Base-by-base conservation (phyloP, 169 alveolate species). In the Plasmodium gonderi region DNA sequence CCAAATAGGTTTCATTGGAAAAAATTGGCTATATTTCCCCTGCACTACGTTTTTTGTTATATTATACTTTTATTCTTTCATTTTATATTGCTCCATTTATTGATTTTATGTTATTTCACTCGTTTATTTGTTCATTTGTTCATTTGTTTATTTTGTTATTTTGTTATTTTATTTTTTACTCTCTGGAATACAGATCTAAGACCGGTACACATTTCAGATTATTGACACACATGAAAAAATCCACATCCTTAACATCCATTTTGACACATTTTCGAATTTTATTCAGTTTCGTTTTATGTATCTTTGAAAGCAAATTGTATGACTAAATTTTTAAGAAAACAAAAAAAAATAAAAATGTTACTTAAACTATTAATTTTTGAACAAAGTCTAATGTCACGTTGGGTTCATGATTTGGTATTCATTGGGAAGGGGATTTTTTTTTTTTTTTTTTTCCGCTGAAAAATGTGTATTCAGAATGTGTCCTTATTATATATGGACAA, bases 211-310 rank as follows among this genome's bases (percentile, higher is more conserved):
- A 12, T 65, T 42, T 60, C 20, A 85, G 76, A 54, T 44, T 77
- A 51, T 38, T 72, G 12, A 75, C 85, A 85, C 67, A 65, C 12
- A 45, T 75, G 47, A 85, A 85, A 45, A 85, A 85, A 33, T 85
- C 80, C 44, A 74, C 42, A 38, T 85, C 92, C 47, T 42, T 85
- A 11, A 85, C 33, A 14, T 85, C 80, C 92, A 85, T 85, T 45
- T 85, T 40, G 72, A 72, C 51, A 40, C 36, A 80, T 6, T 40
- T 78, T 77, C 65, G 40, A 51, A 17, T 23, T 23, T 42, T 14
- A 23, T 8, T 12, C 14, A 33, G 14, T 40, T 74, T 6, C 65
- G 11, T 74, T 38, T 45, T n/a, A 6, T 38, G 47, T 3, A 54
- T 1, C 12, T 54, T 54, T 54, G 3, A 12, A 36, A 23, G 72